Base-by-base conservation (phyloP, 805 yeast species). In the Middelhovenomyces tepae region DNA sequence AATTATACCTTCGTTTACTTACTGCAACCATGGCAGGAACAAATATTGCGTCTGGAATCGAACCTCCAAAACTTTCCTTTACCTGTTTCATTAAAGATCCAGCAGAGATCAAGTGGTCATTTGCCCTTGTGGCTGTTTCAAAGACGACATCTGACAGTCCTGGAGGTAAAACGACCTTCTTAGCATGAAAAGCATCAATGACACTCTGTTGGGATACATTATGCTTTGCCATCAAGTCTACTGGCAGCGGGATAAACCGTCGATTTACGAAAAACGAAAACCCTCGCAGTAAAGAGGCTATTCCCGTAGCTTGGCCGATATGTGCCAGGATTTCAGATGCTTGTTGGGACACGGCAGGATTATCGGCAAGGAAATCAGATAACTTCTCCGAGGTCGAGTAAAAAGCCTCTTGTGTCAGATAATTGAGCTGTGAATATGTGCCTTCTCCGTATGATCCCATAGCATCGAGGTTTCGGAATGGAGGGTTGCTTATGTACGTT, bases 381-480 rank as follows among this genome's bases (percentile, higher is more conserved):
- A 72, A 64, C 1, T 75, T 69, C 0, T 82, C 83, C 1, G 78
- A 65, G 5, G 76, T 59, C 2, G 60, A 54, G 2, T 75, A 74
- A 24, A 77, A 45, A 10, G 74, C 56, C 4, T 74, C 73, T 45
- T 77, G 84, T 6, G 74, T 63, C 10, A 77, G 56, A 45, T 84
- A 83, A 46, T 76, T 76, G 46, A 80, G 57, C 51, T 81, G 91
- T 1, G 93, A 78, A 45, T 68, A 68, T 0, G 79, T 71, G 1
- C 89, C 91, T 54, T 84, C 94, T 1, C 94, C 94, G 47, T 69
- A 77, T 1, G 83, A 69, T 32, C 86, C 79, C 40, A 84, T 64
- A 26, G 70, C 72, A 27, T 77, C 76, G 2, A 69, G 48, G 5
- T 62, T 59, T 7, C 64, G 56, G 32, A 77, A 67, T 19, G 65